These are phyloP conservation scores for Ophiostoma piceae DNA, from an alignment of 2,329 filamentous ascomycete genomes.

Conservation along the genomic window DNA sequence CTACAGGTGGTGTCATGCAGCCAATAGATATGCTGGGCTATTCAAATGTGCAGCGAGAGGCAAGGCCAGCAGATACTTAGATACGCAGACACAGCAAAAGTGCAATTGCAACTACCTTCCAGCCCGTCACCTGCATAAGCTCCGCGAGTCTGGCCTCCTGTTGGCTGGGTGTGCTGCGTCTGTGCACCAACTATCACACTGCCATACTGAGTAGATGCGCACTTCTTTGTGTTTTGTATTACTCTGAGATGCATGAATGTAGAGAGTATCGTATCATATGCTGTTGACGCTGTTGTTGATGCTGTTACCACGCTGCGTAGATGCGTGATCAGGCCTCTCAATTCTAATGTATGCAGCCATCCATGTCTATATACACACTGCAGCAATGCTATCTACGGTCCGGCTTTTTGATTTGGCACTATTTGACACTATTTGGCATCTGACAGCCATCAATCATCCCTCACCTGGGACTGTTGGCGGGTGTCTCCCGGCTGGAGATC, in stretches of 20 bases:
- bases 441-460: not conserved
- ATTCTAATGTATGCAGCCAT: no score
- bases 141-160: not conserved
- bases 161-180: not conserved
- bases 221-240: not conserved
- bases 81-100: not conserved
- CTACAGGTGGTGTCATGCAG: not conserved
- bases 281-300: not conserved
- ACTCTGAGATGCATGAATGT: not conserved
- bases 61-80: not conserved
- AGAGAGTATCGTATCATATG: not conserved
- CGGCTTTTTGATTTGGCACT: no score
- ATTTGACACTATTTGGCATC: not conserved
- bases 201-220: not conserved
- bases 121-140: not conserved
- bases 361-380: not conserved
- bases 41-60: not conserved
- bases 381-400: no score
- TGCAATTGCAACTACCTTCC: constrained; percentile 20
- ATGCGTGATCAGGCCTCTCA: not conserved
- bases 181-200: not conserved
- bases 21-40: not conserved
- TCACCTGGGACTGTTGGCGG: constrained; percentile 1
- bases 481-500: constrained; percentile 20
- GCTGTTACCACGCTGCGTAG: not conserved